These are phyloP conservation scores for Striga hermonthica DNA, from an alignment of 305 asterid species.

Conservation along the genomic window DNA sequence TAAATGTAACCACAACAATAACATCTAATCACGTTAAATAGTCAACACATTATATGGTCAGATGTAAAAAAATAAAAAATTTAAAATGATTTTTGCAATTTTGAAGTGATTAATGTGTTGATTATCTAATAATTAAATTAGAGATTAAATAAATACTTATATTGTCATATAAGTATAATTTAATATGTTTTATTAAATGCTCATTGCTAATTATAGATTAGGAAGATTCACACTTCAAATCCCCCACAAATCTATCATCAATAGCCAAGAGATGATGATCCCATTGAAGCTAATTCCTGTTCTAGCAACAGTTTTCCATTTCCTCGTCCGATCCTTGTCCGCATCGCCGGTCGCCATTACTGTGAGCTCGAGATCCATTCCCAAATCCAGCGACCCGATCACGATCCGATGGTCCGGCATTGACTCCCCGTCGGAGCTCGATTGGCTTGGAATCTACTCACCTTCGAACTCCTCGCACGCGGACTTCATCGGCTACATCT, in stretches of 20 bases:
- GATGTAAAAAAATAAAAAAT: too few relatives aligned
- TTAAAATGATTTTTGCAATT: too few relatives aligned
- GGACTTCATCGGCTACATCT: slow-evolving; percentile 77
- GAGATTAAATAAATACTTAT: too few relatives aligned
- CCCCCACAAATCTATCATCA: slow-evolving; percentile 13
- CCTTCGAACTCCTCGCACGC: slow-evolving; percentile 57
- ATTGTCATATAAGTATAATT: too few relatives aligned
- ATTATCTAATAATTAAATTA: too few relatives aligned
- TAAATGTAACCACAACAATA: too few relatives aligned
- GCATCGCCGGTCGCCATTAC: slow-evolving; percentile 44
- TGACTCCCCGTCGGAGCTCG: slow-evolving; percentile 57
- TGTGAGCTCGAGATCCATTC: slow-evolving; percentile 45
- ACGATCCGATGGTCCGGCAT: slow-evolving; percentile 73
- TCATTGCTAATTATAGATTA: too few relatives aligned
- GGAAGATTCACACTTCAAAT: slow-evolving; percentile 1
- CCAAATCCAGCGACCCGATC: slow-evolving; percentile 60
- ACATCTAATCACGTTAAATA: too few relatives aligned
- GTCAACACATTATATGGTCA: too few relatives aligned
- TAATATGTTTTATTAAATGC: too few relatives aligned
- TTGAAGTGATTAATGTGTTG: too few relatives aligned
- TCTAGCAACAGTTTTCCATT: slow-evolving; percentile 24
- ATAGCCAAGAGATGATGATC: slow-evolving; percentile 24
- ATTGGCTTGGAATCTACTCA: slow-evolving; percentile 84
- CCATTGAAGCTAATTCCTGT: slow-evolving; percentile 26
- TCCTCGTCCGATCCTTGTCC: slow-evolving; percentile 27